These are phyloP conservation scores for Paecilomyces sp. DNA, from an alignment of 2,329 filamentous ascomycete species.

Conservation along the genomic window DNA sequence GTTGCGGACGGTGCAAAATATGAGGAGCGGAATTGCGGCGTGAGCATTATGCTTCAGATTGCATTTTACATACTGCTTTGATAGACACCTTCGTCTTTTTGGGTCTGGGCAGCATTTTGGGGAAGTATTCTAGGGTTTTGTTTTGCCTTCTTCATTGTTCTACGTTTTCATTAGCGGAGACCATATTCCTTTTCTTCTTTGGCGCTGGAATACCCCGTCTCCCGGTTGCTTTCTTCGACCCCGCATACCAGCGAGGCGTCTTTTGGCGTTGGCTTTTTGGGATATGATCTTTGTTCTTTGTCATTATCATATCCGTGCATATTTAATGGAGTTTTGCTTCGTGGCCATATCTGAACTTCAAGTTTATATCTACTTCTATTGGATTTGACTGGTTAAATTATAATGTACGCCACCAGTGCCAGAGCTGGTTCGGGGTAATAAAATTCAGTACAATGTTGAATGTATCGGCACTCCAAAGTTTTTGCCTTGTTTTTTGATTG, in stretches of 20 bases:
- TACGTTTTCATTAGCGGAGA: not conserved
- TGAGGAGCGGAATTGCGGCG: slow-evolving; percentile 37
- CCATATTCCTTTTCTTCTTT: not conserved
- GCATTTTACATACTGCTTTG: not conserved
- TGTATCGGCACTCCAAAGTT: too few species aligned
- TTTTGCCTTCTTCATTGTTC: not conserved
- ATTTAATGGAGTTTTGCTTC: not conserved
- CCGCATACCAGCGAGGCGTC: not conserved
- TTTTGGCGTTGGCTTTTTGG: not conserved
- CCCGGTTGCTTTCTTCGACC: not conserved
- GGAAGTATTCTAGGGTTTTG: not conserved
- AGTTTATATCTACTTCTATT: not conserved
- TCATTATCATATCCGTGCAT: not conserved
- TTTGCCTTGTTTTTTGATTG: too few species aligned
- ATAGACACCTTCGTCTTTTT: not conserved
- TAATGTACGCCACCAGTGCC: too few species aligned
- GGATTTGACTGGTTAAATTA: too few species aligned
- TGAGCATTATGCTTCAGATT: slow-evolving; percentile 6
- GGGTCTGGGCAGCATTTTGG: not conserved
- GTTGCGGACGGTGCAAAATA: slow-evolving; percentile 39
- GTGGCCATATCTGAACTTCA: not conserved
- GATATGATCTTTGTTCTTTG: not conserved
- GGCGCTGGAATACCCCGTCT: not conserved
- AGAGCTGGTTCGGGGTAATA: too few species aligned
- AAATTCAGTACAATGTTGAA: too few species aligned